These are phyloP conservation scores for Russula earlei DNA, from an alignment of 768 basidiomycete genomes.

Conservation along the genomic window DNA sequence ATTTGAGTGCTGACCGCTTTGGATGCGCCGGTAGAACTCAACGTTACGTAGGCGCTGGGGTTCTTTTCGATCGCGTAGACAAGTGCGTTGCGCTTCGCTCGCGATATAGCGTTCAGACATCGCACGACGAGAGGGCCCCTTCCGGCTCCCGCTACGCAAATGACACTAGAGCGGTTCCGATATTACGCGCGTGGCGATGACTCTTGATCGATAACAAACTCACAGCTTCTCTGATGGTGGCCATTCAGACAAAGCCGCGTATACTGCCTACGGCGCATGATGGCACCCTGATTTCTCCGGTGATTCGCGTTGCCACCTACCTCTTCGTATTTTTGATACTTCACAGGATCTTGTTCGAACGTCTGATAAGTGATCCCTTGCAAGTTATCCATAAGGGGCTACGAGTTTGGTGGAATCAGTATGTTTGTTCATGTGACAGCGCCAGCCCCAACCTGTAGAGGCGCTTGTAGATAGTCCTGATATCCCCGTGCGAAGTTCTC, in stretches of 20 bases:
- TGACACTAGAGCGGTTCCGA: conserved; percentile 38
- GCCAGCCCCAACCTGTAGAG: conserved; percentile 60
- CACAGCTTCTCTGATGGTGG: conserved; percentile 53
- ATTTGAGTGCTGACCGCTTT: conserved; percentile 13
- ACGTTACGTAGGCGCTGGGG: conserved; percentile 93
- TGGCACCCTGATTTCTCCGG: not conserved
- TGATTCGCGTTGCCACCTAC: conserved; percentile 29
- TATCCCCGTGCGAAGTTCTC: conserved; percentile 90
- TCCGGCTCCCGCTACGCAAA: conserved; percentile 92
- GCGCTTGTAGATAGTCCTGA: conserved; percentile 91
- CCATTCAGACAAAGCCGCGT: conserved; percentile 67
- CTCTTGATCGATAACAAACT: conserved; percentile 23
- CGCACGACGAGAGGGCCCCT: conserved; percentile 88
- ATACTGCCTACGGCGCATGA: conserved; percentile 52
- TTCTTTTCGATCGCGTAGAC: conserved; percentile 96
- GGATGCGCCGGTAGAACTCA: conserved; percentile 28
- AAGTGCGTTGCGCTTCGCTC: conserved; percentile 49
- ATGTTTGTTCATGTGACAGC: not conserved
- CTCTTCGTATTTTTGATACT: conserved; percentile 93
- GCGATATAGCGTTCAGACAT: conserved; percentile 64
- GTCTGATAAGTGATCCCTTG: conserved; percentile 94
- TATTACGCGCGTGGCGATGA: not conserved
- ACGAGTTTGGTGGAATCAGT: not conserved
- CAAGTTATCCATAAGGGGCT: conserved; percentile 97
- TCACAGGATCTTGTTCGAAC: conserved; percentile 96